Percentiles rank a stretch among this genome's conserved stretches.
phyloP scores from a whole-genome alignment of 768 basidiomycete genomes.

The Hypholoma sublateritium region DNA sequence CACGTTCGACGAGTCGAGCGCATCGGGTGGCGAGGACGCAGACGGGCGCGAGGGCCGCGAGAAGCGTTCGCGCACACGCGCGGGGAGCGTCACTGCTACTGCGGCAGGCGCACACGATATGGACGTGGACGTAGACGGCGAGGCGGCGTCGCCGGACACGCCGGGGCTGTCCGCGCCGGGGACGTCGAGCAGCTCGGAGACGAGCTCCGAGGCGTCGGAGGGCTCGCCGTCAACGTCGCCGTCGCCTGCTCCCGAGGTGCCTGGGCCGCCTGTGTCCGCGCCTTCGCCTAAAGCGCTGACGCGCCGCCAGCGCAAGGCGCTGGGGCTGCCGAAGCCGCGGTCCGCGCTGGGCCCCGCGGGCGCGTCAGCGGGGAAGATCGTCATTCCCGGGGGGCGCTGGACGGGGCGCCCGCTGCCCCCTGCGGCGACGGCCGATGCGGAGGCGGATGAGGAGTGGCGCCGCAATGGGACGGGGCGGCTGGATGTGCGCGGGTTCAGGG shows the following conservation, averaged over 20 bases:
- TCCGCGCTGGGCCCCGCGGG: slow-evolving; percentile 20
- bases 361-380: slow-evolving; percentile 53
- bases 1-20: slow-evolving; percentile 34
- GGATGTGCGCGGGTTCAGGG: slow-evolving; percentile 11
- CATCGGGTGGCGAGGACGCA: slow-evolving; percentile 22
- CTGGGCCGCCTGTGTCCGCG: background rate
- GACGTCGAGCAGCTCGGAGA: slow-evolving; percentile 13
- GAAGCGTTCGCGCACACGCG: background rate
- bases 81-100: background rate
- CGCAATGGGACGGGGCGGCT: slow-evolving; percentile 30
- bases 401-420: slow-evolving; percentile 21
- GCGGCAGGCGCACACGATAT: background rate
- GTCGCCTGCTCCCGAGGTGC: slow-evolving; percentile 12
- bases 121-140: slow-evolving; percentile 16
- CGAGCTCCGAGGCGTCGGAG: slow-evolving; percentile 12
- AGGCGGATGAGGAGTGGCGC: slow-evolving; percentile 30
- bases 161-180: slow-evolving; percentile 21
- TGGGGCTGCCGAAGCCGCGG: slow-evolving; percentile 61
- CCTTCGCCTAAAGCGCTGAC: slow-evolving; percentile 46
- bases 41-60: slow-evolving; percentile 8
- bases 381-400: slow-evolving; percentile 63
- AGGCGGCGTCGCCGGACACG: slow-evolving; percentile 15
- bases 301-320: slow-evolving; percentile 64
- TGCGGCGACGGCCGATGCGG: slow-evolving; percentile 21
- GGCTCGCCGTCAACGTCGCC: slow-evolving; percentile 28